Base-by-base conservation (phyloP, 163 green algal genomes). In the Chloroidium sp. region DNA sequence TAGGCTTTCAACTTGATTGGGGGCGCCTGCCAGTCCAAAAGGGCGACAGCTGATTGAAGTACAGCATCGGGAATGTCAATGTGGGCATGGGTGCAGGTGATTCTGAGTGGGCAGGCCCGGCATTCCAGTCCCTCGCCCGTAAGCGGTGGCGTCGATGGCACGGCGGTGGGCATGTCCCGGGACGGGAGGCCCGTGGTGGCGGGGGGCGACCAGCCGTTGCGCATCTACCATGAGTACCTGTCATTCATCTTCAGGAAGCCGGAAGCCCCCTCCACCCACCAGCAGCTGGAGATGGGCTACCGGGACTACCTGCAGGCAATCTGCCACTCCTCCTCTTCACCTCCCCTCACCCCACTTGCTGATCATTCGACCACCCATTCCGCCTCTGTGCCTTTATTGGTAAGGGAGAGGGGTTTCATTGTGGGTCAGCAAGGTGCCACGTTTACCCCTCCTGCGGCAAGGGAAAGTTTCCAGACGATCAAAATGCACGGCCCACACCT, bases 181-280 rank as follows among this genome's bases (percentile, higher is more conserved):
- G 36, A 80, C 68, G 74, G 76, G 69, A 80, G 14, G 68, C 60
- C 84, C 61, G 77, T 69, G 3, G 82, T 82, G 58, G 58, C 69
- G 77, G 83, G 89, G 2, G 86, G 89, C 77, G 78, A 61, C 57
- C 91, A 98, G 80, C 88, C 93, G 60, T 82, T 98, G 82, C 81
- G 89, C 1, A 69, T 87, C 1, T 97, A 98, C 85, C 95, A 91
- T 89, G 95, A 98, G 84, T 99, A 98, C 82, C 81, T 98, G 4
- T 94, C 88, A 60, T 97, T 94, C 88, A 74, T 98, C 0, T 98
- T 98, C 84, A 83, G 91, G 76, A 89, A 90, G 84, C 81, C 93
- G 81, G 78, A 85, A 8, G 77, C 82, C 6, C 76, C 89, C 59
- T 80, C 68, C 0, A 90, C 93, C 79, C 87, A 96, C 61, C 89